Conservation (phyloP, 176 grass and related monocot genomes). For the Zoysia pacifica region DNA sequence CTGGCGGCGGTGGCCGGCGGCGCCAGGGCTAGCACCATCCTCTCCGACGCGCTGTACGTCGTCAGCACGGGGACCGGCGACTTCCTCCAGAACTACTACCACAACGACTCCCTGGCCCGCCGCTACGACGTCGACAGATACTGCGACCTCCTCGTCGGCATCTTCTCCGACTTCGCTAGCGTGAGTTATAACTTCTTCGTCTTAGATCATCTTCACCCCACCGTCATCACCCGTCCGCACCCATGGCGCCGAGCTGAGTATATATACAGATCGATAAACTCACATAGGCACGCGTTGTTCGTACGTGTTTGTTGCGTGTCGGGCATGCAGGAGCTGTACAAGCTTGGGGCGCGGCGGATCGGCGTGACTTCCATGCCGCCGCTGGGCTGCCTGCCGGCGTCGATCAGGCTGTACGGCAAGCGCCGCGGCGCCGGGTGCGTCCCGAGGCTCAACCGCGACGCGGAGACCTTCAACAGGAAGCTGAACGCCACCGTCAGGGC, state of each 20-base stretch:
- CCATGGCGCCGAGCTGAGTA: not conserved
- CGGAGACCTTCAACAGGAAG: conserved; percentile 70
- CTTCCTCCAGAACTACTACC: conserved; percentile 91
- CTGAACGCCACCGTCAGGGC: conserved; percentile 47
- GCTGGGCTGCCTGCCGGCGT: conserved; percentile 71
- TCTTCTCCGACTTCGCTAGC: conserved; percentile 50
- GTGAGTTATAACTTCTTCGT: conserved; percentile 21
- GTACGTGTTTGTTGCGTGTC: no score
- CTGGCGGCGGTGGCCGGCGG: conserved; percentile 53
- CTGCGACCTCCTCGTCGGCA: conserved; percentile 54
- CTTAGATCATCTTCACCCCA: not conserved
- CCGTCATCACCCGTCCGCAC: not conserved
- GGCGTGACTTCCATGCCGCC: conserved; percentile 73
- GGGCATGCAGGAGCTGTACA: conserved; percentile 42
- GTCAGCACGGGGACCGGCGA: conserved; percentile 69
- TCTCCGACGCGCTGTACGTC: conserved; percentile 67
- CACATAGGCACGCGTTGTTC: no score
- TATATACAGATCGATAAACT: no score
- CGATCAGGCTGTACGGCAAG: conserved; percentile 61
- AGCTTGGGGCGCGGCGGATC: conserved; percentile 64
- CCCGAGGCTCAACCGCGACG: conserved; percentile 57
- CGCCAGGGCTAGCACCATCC: conserved; percentile 43
- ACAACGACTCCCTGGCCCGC: conserved; percentile 57
- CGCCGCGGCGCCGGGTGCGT: conserved; percentile 42
- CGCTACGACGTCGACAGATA: conserved; percentile 54